Base-by-base conservation (phyloP, 495 filamentous ascomycete species). In the Baudoinia panamericana region DNA sequence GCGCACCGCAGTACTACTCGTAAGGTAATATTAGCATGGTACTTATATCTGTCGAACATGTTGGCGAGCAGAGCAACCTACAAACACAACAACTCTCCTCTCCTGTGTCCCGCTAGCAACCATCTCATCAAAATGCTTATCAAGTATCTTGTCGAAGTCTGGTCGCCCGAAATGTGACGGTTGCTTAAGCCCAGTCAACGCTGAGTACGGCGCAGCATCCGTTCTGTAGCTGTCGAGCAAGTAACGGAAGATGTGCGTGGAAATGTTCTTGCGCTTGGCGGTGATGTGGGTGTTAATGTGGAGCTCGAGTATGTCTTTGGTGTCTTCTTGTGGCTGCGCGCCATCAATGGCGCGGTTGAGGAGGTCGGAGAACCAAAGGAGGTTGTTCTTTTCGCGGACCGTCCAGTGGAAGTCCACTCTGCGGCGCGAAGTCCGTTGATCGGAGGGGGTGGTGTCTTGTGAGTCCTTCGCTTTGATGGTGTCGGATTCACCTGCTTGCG, bases 321-420 rank as follows among this genome's bases (percentile, higher is more conserved):
- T 28, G 20, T 30, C 17, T n/a, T n/a, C n/a, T 56, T 38, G 43
- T 1, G 45, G 43, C 4, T 39, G 3, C 1, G 33, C 17, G 26
- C 31, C 41, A 2, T 39, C 34, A 4, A 28, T 26, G 25, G 62
- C 56, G 4, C 46, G 26, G 49, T 63, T 64, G 9, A 64, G 56
- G 0, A 63, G 53, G 35, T 64, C 57, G 0, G 60, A 56, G 36
- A 64, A 57, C 61, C 61, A 64, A 30, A 59, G 58, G 5, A 64
- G 55, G 38, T 53, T 44, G 53, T 62, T 60, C 25, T 47, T 43
- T 24, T 62, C 57, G 30, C 56, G 50, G n/a, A 62, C 60, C 16
- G 53, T 63, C 60, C 61, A 64, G 51, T 63, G 58, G 46, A 64
- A 62, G 35, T 64, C 61, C 16, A 64, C 54, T 13, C 60, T 52